Percentiles rank a stretch among this genome's conserved stretches.
phyloP scores from a whole-genome alignment of 75 land plant genomes.

The Cryptomeria japonica region DNA sequence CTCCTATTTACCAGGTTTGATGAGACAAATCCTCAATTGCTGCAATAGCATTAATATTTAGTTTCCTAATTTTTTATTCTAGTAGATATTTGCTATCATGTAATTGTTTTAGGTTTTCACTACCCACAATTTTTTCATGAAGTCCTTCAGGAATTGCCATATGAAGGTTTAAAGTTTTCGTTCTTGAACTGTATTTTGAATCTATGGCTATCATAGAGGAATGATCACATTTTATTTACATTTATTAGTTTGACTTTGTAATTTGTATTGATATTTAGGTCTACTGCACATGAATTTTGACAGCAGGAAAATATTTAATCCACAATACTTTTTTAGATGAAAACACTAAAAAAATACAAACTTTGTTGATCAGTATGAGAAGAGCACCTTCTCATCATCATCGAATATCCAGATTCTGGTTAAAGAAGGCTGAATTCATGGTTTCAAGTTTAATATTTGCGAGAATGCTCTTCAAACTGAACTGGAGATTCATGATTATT shows the following conservation, averaged over 20 bases:
- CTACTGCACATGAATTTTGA: neutral
- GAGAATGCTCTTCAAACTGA: neutral
- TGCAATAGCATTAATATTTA: neutral
- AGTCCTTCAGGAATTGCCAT: neutral
- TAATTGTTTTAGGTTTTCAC: neutral
- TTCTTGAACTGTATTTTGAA: neutral
- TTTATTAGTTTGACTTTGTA: neutral
- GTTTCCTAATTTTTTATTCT: neutral
- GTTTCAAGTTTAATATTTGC: neutral
- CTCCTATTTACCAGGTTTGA: slow-evolving; percentile 75
- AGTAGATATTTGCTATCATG: neutral
- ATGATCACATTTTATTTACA: neutral
- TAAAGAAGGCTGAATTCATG: neutral
- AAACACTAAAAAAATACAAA: neutral
- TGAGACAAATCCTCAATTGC: neutral
- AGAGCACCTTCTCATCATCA: neutral
- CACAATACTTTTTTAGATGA: neutral
- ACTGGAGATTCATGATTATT: neutral
- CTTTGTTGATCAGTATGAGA: neutral
- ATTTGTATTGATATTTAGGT: neutral
- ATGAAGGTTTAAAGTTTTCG: neutral
- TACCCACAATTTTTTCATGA: neutral
- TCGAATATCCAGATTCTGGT: neutral
- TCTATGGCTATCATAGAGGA: neutral
- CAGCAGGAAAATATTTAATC: neutral